Evolutionary conservation across 78 protist species (phyloP), one percentile per base, ranked within the genome.

Genomic region (Dictyostelium capitatum): DNA sequence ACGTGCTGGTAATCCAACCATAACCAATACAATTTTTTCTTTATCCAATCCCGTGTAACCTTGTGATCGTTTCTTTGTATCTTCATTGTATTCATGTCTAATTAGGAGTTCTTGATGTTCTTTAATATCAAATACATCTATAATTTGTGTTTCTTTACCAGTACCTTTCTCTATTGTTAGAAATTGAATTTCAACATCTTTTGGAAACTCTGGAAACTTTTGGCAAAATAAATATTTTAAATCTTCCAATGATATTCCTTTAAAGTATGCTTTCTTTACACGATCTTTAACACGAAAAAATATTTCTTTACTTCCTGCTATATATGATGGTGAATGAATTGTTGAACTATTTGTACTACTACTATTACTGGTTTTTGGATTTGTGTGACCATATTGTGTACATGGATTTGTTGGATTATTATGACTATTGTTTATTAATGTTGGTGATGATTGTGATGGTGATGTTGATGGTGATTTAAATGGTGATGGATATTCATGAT

Each of bases 1-100:
- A 6, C 98, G 72, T 25, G 97, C 98, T 15, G 98, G 98, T 59
- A 97, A 94, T 10, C 98, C 98, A 32, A 97, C 98, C 96, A 97
- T 79, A 9, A 94, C 92, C 59, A 96, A 79, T n/a, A 94, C 97
- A 4, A 95, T 62, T 67, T 95, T 95, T 43, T 93, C 93, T 77
- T 87, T 87, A 51, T 87, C 93, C 20, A 87, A 48, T 59, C 93
- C 93, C 10, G 93, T 87, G 51, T 87, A 87, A 12, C 93, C 93
- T 50, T 64, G 56, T 50, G 93, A 87, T 48, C 79, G 54, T 32
- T 87, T 74, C 47, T 65, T 87, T 48, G 73, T 78, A 65, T 87
- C 93, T 19, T 74, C 78, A 41, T 51, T 67, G 64, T 80, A 62
- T 30, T 87, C 93, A 77, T 87, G 78, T 65, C 70, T 87, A 65